These are phyloP conservation scores for Hygrophorus russula DNA, from an alignment of 768 basidiomycete genomes.

Conservation along the genomic window DNA sequence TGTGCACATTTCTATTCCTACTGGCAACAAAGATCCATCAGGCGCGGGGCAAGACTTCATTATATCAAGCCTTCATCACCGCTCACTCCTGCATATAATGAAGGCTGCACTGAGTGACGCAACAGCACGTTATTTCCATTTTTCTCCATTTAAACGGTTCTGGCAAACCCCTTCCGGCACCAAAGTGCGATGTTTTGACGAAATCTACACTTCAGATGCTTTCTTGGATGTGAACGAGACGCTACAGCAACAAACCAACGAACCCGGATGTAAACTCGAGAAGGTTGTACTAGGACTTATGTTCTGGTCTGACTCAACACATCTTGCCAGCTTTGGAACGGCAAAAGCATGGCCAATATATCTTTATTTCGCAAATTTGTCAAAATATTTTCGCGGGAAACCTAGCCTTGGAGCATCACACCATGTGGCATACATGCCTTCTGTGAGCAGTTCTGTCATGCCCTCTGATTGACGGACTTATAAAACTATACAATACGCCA, in stretches of 20 bases:
- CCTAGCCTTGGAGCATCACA: slow-evolving; percentile 17
- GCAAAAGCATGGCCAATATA: slow-evolving; percentile 32
- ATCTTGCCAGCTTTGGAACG: slow-evolving; percentile 23
- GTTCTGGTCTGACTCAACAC: slow-evolving; percentile 22
- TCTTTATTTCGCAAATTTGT: slow-evolving; percentile 26
- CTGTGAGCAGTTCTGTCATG: slow-evolving; percentile 12
- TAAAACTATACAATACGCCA: not conserved
- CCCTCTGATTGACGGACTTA: no score
- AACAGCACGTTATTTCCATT: slow-evolving; percentile 12
- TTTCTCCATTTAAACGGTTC: slow-evolving; percentile 15
- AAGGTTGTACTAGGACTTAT: slow-evolving; percentile 14
- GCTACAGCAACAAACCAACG: slow-evolving; percentile 8
- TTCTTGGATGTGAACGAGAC: slow-evolving; percentile 10
- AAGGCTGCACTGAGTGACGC: slow-evolving; percentile 12
- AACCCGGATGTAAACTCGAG: slow-evolving; percentile 11
- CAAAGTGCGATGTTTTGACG: slow-evolving; percentile 11
- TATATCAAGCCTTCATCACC: slow-evolving; percentile 17
- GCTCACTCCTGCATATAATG: slow-evolving; percentile 15
- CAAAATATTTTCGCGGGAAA: slow-evolving; percentile 25
- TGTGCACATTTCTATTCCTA: slow-evolving; percentile 19
- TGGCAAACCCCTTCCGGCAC: slow-evolving; percentile 13
- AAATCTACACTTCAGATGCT: slow-evolving; percentile 10
- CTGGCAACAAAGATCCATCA: slow-evolving; percentile 8
- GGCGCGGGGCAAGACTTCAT: slow-evolving; percentile 8
- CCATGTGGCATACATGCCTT: slow-evolving; percentile 29